Evolutionary conservation across 176 grass and related monocot species (phyloP).

Genomic region (Lolium rigidum): DNA sequence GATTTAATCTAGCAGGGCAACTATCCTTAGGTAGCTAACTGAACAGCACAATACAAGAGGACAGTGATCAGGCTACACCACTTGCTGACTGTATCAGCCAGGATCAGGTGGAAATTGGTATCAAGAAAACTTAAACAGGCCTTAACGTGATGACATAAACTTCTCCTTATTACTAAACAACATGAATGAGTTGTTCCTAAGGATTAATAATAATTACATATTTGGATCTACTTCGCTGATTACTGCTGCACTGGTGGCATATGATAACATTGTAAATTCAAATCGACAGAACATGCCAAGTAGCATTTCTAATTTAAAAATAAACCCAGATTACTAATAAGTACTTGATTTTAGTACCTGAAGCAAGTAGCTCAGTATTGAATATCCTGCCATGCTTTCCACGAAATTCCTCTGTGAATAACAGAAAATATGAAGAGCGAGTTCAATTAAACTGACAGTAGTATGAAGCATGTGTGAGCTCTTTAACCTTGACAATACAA

Average conservation of each 20-base stretch:
- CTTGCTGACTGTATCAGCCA: neutral
- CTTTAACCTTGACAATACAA: conserved; percentile 6
- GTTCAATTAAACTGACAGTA: conserved; percentile 7
- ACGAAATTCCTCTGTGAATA: conserved; percentile 95
- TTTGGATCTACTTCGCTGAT: neutral
- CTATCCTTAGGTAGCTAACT: conserved; percentile 8
- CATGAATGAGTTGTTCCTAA: neutral
- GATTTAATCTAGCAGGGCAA: conserved; percentile 22
- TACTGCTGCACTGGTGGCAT: neutral
- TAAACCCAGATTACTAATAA: conserved; percentile 13
- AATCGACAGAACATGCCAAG: conserved; percentile 10
- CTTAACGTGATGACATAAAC: neutral
- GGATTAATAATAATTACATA: neutral
- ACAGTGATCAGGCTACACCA: neutral
- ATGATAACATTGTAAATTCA: neutral
- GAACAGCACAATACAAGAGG: conserved; percentile 21
- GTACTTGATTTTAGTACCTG: conserved; percentile 65
- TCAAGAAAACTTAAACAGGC: neutral
- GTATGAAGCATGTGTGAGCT: conserved; percentile 16
- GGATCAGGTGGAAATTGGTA: neutral
- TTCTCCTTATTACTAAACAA: neutral
- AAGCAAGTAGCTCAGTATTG: conserved; percentile 88
- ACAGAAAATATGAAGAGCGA: conserved; percentile 32
- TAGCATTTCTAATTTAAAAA: conserved; percentile 8
- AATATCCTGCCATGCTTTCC: conserved; percentile 99